Percentiles rank a stretch among this genome's conserved stretches.
Conservation (phyloP, 192 early-diverging fungal genomes). For the Umbelopsis isabellina region DNA sequence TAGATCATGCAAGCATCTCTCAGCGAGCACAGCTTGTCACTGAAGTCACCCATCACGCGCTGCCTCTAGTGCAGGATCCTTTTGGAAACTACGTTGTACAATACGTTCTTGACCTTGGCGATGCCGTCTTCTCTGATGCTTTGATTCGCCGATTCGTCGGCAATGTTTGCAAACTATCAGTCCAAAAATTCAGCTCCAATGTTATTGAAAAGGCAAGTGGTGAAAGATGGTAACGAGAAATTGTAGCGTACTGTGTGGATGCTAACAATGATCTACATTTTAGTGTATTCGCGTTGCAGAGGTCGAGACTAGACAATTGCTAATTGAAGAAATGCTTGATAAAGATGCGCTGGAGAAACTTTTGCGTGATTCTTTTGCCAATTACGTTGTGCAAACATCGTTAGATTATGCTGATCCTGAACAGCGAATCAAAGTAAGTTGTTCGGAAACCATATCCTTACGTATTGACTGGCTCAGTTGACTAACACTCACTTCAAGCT, state of each 20-base stretch:
- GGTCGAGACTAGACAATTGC: slow-evolving; percentile 62
- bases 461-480: background rate
- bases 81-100: slow-evolving; percentile 95
- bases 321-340: slow-evolving; percentile 80
- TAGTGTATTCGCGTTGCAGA: slow-evolving; percentile 81
- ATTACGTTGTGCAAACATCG: slow-evolving; percentile 91
- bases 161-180: slow-evolving; percentile 74
- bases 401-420: slow-evolving; percentile 78
- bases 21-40: slow-evolving; percentile 73
- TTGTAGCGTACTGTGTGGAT: background rate
- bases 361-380: slow-evolving; percentile 85
- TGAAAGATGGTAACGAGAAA: background rate
- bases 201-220: slow-evolving; percentile 84
- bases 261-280: background rate
- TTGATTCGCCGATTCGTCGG: slow-evolving; percentile 77
- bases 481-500: slow-evolving; percentile 41
- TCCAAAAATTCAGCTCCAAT: slow-evolving; percentile 92
- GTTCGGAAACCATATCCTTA: background rate
- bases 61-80: slow-evolving; percentile 84
- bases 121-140: slow-evolving; percentile 67
- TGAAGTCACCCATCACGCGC: slow-evolving; percentile 73
- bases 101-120: slow-evolving; percentile 83
- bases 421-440: slow-evolving; percentile 61
- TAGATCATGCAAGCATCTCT: slow-evolving; percentile 74
- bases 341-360: slow-evolving; percentile 76